Base-by-base conservation (phyloP, 2,329 filamentous ascomycete genomes). In the Coleophoma cylindrospora region DNA sequence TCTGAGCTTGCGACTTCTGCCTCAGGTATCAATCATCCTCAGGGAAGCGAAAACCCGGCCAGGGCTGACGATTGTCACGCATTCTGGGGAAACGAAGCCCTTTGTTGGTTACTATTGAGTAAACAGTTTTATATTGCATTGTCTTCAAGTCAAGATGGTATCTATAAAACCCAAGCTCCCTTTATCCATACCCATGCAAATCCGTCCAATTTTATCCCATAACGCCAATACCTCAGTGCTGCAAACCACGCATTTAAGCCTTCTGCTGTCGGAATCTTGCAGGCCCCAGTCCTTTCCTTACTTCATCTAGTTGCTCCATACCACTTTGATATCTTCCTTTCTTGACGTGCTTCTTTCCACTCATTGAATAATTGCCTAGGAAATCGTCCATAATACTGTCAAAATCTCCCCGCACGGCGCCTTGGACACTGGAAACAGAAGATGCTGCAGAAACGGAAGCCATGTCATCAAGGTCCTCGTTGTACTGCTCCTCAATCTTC, bases 321-420 rank as follows among this genome's bases (percentile, higher is more conserved):
- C 94, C 94, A 52, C 80, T 88, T 65, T 87, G 86, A 57, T 87
- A 83, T 64, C 86, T 89, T 15, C 86, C 86, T 70, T 91, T 90
- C 72, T 91, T 92, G 17, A 90, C 80, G 52, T 77, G 74, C 66
- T 84, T 85, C 72, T 90, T 91, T 2, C 86, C 86, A 21, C 78
- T 78, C 69, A 83, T 85, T 10, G 81, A 81, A 64, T 89, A 86
- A 34, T 76, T 83, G 9, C 84, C 87, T 22, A 97, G 71, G 70
- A 99, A 99, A 50, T 96, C 91, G 64, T 97, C 92, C 76, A 99
- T 83, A 65, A 97, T 90, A 54, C 76, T 80, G 65, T 96, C 86
- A 68, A 99, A 96, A 65, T 96, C 91, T 37, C 77, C 74, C 43
- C 90, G 76, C 36, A 89, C 72, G 10, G 85, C 79, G 0, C 85